Evolutionary conservation across 148 eudicot species (phyloP).

Genomic region (Polygonum maritimum): DNA sequence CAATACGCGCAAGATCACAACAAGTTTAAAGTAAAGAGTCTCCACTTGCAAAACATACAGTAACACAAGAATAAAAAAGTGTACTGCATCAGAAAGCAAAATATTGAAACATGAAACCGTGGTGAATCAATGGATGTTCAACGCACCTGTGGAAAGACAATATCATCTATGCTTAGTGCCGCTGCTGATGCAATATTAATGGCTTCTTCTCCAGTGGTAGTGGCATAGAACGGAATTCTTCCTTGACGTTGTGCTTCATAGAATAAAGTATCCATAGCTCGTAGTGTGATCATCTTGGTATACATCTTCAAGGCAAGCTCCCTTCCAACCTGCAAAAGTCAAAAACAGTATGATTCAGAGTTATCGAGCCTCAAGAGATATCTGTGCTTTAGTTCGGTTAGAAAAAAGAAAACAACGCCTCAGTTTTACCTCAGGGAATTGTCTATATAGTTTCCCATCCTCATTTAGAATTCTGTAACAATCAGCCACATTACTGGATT

Average conservation of each 20-base stretch:
- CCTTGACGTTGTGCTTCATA: conserved; percentile 85
- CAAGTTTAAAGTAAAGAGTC: background rate
- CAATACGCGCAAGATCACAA: background rate
- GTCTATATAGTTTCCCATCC: conserved; percentile 32
- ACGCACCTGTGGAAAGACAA: conserved; percentile 64
- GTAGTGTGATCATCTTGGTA: conserved; percentile 53
- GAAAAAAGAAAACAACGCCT: background rate
- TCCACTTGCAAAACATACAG: background rate
- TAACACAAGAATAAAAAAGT: too few relatives aligned
- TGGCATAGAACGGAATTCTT: conserved; percentile 60
- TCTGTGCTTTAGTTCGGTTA: background rate
- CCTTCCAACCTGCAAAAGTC: conserved; percentile 34
- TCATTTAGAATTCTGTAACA: conserved; percentile 70
- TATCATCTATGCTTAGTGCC: conserved; percentile 54
- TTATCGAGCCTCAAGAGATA: background rate
- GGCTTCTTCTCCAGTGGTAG: conserved; percentile 77
- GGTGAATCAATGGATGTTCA: background rate
- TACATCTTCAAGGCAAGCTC: conserved; percentile 61
- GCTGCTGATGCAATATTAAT: conserved; percentile 75
- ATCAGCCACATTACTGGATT: conserved; percentile 24
- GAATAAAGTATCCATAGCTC: conserved; percentile 61
- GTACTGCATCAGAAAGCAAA: too few relatives aligned
- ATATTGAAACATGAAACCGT: background rate
- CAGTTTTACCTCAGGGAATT: conserved; percentile 26
- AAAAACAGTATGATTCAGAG: background rate